A percentile compares a stretch with the other conserved stretches of the same genome.
These are phyloP conservation scores for Funneliformis caledonium DNA, from an alignment of 371 early-diverging fungal species.

Conservation along the genomic window DNA sequence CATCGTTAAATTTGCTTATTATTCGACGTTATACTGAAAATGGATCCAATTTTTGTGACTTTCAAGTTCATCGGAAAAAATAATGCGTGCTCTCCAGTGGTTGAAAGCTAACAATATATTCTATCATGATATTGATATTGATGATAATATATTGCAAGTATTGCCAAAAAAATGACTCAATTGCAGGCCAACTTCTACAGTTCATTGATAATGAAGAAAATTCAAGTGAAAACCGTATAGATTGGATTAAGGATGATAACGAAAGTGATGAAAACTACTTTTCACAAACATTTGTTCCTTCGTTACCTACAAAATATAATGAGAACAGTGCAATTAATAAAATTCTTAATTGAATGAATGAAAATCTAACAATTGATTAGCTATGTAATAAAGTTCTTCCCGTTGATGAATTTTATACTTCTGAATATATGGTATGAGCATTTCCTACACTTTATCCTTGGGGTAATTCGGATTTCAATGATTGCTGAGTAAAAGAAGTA, in stretches of 20 bases:
- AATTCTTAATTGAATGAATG: no score
- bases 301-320: neutral
- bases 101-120: no score
- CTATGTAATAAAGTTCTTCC: neutral
- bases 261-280: neutral
- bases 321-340: no score
- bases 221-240: no score
- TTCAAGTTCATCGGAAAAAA: conserved; percentile 1
- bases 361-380: neutral
- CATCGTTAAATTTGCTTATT: no score
- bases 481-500: neutral
- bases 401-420: neutral
- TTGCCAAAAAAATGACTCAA: neutral
- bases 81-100: neutral
- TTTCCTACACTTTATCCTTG: conserved; percentile 7
- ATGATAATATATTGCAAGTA: neutral
- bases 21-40: no score
- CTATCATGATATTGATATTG: conserved; percentile 7
- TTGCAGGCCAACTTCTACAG: neutral
- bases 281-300: conserved; percentile 29
- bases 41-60: no score
- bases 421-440: neutral
- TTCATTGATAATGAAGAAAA: neutral
- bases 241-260: neutral
- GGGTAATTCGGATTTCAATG: neutral